A percentile compares a stretch with the other conserved stretches of the same genome.
Evolutionary conservation across 768 basidiomycete species (phyloP).

Genomic region (Cantharellus anzutake): DNA sequence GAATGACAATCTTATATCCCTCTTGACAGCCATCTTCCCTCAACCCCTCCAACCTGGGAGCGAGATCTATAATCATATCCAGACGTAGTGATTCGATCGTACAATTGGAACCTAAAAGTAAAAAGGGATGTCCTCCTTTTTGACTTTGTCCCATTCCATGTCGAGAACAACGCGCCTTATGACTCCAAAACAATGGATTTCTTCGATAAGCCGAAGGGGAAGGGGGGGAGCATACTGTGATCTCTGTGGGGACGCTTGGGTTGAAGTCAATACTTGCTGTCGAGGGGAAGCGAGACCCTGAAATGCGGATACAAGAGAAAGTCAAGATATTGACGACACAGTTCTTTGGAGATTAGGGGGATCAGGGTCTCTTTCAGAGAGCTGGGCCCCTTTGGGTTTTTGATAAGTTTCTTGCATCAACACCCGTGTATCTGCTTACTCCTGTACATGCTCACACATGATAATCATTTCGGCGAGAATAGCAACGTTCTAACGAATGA

Average conservation of each 20-base stretch:
- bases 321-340: not conserved
- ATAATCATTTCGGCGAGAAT: too few species aligned
- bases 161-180: not conserved
- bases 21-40: too few species aligned
- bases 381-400: too few species aligned
- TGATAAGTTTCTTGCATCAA: too few species aligned
- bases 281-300: not conserved
- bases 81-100: not conserved
- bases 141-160: not conserved
- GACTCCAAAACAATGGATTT: not conserved
- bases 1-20: too few species aligned
- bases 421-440: too few species aligned
- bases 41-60: too few species aligned
- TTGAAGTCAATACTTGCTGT: not conserved
- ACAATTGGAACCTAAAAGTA: not conserved
- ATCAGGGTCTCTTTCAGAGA: too few species aligned
- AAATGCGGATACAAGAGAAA: not conserved
- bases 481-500: too few species aligned
- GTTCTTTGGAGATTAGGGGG: not conserved
- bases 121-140: not conserved
- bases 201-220: not conserved
- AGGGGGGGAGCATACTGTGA: not conserved
- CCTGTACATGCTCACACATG: too few species aligned
- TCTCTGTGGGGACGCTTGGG: not conserved
- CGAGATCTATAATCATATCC: too few species aligned